A percentile compares a stretch with the other conserved stretches of the same genome.
Conservation (phyloP, 2,329 filamentous ascomycete genomes). For the Cordyceps sp. region DNA sequence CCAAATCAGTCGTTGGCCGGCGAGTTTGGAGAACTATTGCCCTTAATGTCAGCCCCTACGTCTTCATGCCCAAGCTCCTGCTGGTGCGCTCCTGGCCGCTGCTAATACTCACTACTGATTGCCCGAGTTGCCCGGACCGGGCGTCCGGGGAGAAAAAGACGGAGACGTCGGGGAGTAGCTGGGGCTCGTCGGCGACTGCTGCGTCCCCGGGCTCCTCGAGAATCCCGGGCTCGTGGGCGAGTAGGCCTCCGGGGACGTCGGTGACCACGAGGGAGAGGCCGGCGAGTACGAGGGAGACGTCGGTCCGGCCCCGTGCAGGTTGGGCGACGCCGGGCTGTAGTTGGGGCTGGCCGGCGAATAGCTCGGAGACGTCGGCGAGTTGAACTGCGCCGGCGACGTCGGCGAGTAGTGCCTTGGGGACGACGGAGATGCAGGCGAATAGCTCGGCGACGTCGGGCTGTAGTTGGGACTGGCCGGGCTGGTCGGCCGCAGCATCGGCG, state of each 20-base stretch:
- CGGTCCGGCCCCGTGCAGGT: slow-evolving; percentile 23
- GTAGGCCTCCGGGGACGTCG: slow-evolving; percentile 50
- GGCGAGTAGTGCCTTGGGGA: slow-evolving; percentile 42
- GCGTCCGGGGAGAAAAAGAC: slow-evolving; percentile 27
- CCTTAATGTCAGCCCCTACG: too few species aligned
- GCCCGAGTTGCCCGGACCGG: slow-evolving; percentile 24
- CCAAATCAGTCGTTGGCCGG: slow-evolving; percentile 22
- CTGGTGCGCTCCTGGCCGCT: background rate
- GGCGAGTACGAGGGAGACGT: slow-evolving; percentile 49
- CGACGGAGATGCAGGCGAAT: slow-evolving; percentile 44
- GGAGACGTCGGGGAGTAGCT: slow-evolving; percentile 51
- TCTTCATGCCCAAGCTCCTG: too few species aligned
- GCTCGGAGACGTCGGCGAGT: slow-evolving; percentile 57
- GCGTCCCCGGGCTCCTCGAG: slow-evolving; percentile 34
- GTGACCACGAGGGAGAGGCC: slow-evolving; percentile 62
- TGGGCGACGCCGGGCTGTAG: slow-evolving; percentile 54
- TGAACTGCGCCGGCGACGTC: slow-evolving; percentile 58
- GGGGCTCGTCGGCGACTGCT: slow-evolving; percentile 49
- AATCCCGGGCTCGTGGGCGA: slow-evolving; percentile 47
- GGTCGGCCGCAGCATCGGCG: slow-evolving; percentile 37
- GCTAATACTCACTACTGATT: slow-evolving; percentile 21
- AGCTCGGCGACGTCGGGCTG: slow-evolving; percentile 49
- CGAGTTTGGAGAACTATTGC: slow-evolving; percentile 25
- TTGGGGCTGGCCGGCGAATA: slow-evolving; percentile 57
- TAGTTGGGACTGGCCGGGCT: slow-evolving; percentile 43